Base-by-base conservation (phyloP, 176 grass and related monocot species). In the Poa annua region DNA sequence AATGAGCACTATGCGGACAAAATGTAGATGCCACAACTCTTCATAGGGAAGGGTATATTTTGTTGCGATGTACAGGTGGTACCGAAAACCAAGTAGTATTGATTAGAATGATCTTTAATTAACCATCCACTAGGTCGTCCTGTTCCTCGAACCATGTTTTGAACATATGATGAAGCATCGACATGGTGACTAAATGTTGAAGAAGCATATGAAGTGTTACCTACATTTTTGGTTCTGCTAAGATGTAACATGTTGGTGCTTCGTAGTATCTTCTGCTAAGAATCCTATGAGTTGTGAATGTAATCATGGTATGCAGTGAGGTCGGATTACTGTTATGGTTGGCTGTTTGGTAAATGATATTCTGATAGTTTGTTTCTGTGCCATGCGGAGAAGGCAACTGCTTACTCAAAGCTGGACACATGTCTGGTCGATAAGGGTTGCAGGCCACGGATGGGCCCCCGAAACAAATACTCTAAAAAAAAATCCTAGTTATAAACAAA, bases 21-120 rank as follows among this genome's bases (percentile, higher is more conserved):
- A 62, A 45, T 76, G 80, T 22, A 50, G n/a, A 65, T 20, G 19
- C 49, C 39, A 20, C 44, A 76, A 25, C 61, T 67, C 48, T 10
- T 73, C 25, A 29, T 48, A 38, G 32, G 34, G 50, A 69, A 34
- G 76, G 38, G 19, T 36, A 15, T 84, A 51, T 83, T 84, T 54
- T 79, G 33, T 29, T 76, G 72, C 32, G 26, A 82, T 82, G 79
- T 53, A 25, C 44, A 87, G 72, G 72, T 60, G 16, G 74, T 77
- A 74, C 63, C 60, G 64, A 81, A 78, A 64, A 85, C 41, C 77
- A 59, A 47, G 19, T n/a, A 32, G 21, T 74, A 36, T 32, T 56
- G 16, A 10, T 53, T 71, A 78, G 53, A 77, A 68, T 4, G 33
- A 11, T 33, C 22, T 4, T 35, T 32, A 48, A 26, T 11, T 75